Conservation (phyloP, 495 filamentous ascomycete species). For the Lepraria neglecta region DNA sequence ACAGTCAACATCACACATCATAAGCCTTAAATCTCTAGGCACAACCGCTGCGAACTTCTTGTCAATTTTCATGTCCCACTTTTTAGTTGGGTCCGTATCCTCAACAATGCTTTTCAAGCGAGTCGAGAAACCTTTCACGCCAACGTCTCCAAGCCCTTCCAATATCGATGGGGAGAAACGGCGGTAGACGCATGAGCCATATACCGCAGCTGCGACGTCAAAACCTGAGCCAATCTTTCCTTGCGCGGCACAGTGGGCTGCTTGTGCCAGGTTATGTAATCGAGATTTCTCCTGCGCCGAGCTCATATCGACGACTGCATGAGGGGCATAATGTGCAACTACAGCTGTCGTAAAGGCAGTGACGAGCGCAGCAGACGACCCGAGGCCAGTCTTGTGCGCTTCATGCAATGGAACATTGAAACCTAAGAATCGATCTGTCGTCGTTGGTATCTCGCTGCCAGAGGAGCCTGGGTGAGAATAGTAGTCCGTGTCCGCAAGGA, state of each 20-base stretch:
- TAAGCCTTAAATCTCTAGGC: slow-evolving; percentile 60
- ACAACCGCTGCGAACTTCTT: slow-evolving; percentile 55
- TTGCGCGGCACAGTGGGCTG: slow-evolving; percentile 90
- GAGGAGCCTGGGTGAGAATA: slow-evolving; percentile 66
- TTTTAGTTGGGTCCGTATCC: slow-evolving; percentile 39
- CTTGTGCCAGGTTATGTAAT: slow-evolving; percentile 89
- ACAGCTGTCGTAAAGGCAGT: slow-evolving; percentile 77
- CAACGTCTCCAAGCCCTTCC: slow-evolving; percentile 55
- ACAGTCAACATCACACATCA: slow-evolving; percentile 95
- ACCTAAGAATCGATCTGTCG: slow-evolving; percentile 56
- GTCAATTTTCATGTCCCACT: slow-evolving; percentile 72
- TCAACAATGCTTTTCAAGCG: slow-evolving; percentile 60
- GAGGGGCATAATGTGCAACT: slow-evolving; percentile 71
- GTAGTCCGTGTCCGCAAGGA: slow-evolving; percentile 93
- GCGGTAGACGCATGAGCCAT: slow-evolving; percentile 81
- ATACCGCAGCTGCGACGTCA: slow-evolving; percentile 90
- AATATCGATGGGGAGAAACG: slow-evolving; percentile 82
- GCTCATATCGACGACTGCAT: slow-evolving; percentile 48
- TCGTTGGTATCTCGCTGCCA: slow-evolving; percentile 29
- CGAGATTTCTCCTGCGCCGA: slow-evolving; percentile 33
- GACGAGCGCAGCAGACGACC: slow-evolving; percentile 89
- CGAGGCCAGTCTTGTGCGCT: slow-evolving; percentile 94
- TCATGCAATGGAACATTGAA: slow-evolving; percentile 68
- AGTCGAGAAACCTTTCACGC: slow-evolving; percentile 57
- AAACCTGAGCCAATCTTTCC: slow-evolving; percentile 95